These are phyloP conservation scores for Emydomyces testavorans DNA, from an alignment of 2,329 filamentous ascomycete species.

Conservation along the genomic window DNA sequence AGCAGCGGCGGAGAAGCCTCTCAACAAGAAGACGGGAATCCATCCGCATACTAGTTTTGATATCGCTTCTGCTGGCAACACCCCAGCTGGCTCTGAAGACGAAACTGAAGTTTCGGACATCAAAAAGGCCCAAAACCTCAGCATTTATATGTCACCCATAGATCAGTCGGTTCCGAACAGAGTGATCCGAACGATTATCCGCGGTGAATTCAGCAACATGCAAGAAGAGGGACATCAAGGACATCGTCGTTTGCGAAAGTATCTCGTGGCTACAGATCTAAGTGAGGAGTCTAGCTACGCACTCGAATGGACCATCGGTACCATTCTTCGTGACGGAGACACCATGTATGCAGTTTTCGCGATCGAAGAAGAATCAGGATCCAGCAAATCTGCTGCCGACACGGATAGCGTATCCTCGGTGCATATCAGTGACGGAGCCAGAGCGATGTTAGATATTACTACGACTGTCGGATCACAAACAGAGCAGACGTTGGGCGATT, in stretches of 20 bases:
- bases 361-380: constrained; percentile 65
- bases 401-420: constrained; percentile 33
- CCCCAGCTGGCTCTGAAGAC: constrained; percentile 68
- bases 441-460: constrained; percentile 63
- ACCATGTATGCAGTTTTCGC: constrained; percentile 89
- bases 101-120: constrained; percentile 78
- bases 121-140: constrained; percentile 73
- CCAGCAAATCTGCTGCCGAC: constrained; percentile 32
- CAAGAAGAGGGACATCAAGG: constrained; percentile 68
- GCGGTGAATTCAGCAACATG: constrained; percentile 70
- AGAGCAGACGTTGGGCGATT: constrained; percentile 40
- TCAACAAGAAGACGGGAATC: constrained; percentile 41
- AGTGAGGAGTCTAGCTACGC: constrained; percentile 92
- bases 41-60: constrained; percentile 84
- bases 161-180: constrained; percentile 63
- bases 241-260: constrained; percentile 69
- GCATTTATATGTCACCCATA: constrained; percentile 68
- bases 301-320: constrained; percentile 94
- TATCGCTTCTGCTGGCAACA: constrained; percentile 47
- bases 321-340: constrained; percentile 84
- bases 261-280: constrained; percentile 88
- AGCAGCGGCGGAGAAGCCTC: constrained; percentile 49
- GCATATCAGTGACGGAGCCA: constrained; percentile 58
- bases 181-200: constrained; percentile 77
- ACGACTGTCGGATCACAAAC: constrained; percentile 52